Evolutionary conservation across 305 asterid species (phyloP), one percentile per base, ranked within the genome.

Genomic region (Solanum hybrid): DNA sequence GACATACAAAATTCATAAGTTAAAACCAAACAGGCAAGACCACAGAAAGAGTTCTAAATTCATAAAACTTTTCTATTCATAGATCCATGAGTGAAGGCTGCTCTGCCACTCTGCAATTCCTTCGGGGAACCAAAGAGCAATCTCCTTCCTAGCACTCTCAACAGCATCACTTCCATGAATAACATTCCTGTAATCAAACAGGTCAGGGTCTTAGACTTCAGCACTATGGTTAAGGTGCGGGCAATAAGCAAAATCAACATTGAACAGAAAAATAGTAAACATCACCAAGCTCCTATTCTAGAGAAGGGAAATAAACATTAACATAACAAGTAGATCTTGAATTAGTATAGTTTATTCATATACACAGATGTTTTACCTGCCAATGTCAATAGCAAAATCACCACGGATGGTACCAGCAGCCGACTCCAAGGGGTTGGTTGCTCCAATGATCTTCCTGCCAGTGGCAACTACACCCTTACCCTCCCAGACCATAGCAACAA

Each of bases 381-480:
- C 99, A 88, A 96, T 96, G 85, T 95, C 98, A 76, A 95, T 94
- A 88, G 96, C 96, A 88, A 89, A 95, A 78, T 96, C 99, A 24
- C 98, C 98, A 88, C 99, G 98, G 92, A 96, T 95, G 69, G 99
- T 95, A 8, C 99, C 99, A 2, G 99, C 98, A 75, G 96, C 96
- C 77, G 99, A 95, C 32, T 95, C 96, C n/a, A 94, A 93, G n/a
- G 98, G 99, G 94, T 95, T 96, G 64, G 99, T 96, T 77, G 97
- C 96, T 34, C 99, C 98, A 78, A 96, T 96, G 94, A 96, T 95
- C 93, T 93, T 95, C 85, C 99, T 94, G 40, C 99, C 99, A 0
- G 98, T 96, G 37, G 94, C 16, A 5, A 96, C 98, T 24, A 95
- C 98, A 88, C 91, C 92, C 95, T 94, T 96, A 9, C 99, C 99